phyloP scores from a whole-genome alignment of 768 basidiomycete species.

The Kondoa malvinella region DNA sequence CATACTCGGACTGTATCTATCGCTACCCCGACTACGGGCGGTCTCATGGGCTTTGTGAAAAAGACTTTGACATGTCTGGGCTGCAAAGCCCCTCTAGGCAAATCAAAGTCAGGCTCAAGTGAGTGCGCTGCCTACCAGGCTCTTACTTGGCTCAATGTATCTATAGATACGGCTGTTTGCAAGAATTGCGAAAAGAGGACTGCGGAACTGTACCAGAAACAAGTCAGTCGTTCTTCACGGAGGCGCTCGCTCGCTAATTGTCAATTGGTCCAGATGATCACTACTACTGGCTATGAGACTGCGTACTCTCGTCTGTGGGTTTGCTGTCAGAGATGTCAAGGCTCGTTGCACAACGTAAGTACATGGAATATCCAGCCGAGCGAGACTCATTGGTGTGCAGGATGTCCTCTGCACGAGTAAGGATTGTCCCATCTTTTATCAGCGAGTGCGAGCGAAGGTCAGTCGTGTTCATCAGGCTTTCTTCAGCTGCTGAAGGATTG shows the following conservation, averaged over 20 bases:
- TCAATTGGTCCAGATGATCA: too few species aligned
- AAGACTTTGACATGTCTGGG: constrained; percentile 88
- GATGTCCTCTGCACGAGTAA: constrained; percentile 92
- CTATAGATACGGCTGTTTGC: constrained; percentile 73
- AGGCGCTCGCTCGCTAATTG: too few species aligned
- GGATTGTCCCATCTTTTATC: constrained; percentile 98
- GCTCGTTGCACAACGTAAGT: constrained; percentile 67
- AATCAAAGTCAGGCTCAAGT: constrained; percentile 30
- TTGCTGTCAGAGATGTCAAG: constrained; percentile 96
- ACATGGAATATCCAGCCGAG: not conserved
- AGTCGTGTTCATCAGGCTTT: not conserved
- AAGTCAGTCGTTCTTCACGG: constrained; percentile 37
- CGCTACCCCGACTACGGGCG: constrained; percentile 87
- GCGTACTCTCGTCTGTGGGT: constrained; percentile 93
- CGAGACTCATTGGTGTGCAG: constrained; percentile 33
- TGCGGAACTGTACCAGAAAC: constrained; percentile 83
- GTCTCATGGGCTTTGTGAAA: constrained; percentile 96
- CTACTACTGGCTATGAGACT: constrained; percentile 43
- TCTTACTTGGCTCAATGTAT: not conserved
- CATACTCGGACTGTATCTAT: constrained; percentile 92
- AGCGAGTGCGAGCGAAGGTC: constrained; percentile 73
- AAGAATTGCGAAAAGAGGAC: constrained; percentile 74
- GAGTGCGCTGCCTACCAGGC: not conserved
- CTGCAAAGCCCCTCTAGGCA: constrained; percentile 67
- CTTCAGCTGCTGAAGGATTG: not conserved